Base-by-base conservation (phyloP, 345 rosid species). In the Camelina hispida region DNA sequence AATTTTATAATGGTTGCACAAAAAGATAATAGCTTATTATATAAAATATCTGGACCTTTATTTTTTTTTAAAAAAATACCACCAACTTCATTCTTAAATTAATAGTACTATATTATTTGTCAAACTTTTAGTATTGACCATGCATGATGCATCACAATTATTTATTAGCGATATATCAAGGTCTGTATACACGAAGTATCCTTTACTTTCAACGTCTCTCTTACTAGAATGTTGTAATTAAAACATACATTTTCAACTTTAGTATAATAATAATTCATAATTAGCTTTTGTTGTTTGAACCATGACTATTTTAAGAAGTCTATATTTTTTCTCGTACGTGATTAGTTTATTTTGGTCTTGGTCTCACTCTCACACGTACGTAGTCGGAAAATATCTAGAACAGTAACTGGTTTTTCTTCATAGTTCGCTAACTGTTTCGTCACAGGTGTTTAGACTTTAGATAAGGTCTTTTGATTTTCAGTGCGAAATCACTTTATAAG, bases 171-270 rank as follows among this genome's bases (percentile, higher is more conserved):
- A 61, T 54, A 42, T 69, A 66, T 58, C 66, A 23, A 23, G 14
- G 42, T 25, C 63, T 61, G 11, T 20, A 35, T 10, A 38, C 10
- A 44, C 50, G 37, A 7, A 38, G 55, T 51, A 52, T 51, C 55
- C 18, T 68, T 68, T 64, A 32, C 69, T 23, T 69, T 53, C 51
- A 32, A 52, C 22, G 53, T 52, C 28, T 58, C 61, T 57, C 68
- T 48, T 43, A 17, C 54, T 46, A 47, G 71, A 76, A 76, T 54
- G 65, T 76, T 62, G 79, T 62, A 76, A 60, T 54, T 22, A 57
- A 38, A 53, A 73, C 14, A 65, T 34, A 50, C 47, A 28, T 75
- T 37, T 30, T 40, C 1, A 68, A 52, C 25, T 15, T 51, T 3
- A 48, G 34, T 56, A 22, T 20, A 11, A 32, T 35, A 50, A 17